phyloP scores from a whole-genome alignment of 2,329 filamentous ascomycete species.

The Calonectria hongkongensis region DNA sequence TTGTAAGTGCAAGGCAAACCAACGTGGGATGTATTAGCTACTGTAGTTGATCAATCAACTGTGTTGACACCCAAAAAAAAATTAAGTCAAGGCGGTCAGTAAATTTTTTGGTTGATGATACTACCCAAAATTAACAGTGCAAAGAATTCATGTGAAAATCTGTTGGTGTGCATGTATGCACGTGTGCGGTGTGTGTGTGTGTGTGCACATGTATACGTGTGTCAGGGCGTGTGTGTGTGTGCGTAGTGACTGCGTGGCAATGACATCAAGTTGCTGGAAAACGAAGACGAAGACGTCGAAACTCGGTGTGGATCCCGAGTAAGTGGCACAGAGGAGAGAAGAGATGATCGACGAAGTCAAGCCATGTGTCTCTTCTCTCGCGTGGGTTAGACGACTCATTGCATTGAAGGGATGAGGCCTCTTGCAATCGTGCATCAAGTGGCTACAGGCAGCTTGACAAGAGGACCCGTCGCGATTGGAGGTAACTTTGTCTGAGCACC shows the following conservation, averaged over 20 bases:
- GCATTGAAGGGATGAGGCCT: slow-evolving; percentile 27
- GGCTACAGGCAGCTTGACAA: slow-evolving; percentile 31
- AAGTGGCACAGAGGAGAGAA: slow-evolving; percentile 3
- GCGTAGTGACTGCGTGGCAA: slow-evolving; percentile 26
- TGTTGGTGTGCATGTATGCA: not conserved
- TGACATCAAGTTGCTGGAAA: slow-evolving; percentile 14
- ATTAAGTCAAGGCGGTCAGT: slow-evolving; percentile 27
- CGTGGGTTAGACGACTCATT: slow-evolving; percentile 23
- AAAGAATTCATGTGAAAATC: slow-evolving; percentile 23
- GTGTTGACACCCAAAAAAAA: slow-evolving; percentile 1
- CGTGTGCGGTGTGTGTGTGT: not conserved
- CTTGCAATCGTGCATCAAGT: slow-evolving; percentile 22
- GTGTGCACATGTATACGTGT: not conserved
- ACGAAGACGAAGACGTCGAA: slow-evolving; percentile 4
- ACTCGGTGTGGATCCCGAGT: not conserved
- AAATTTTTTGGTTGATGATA: not conserved
- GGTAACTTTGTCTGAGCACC: slow-evolving; percentile 27
- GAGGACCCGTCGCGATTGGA: slow-evolving; percentile 32
- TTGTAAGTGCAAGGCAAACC: slow-evolving; percentile 3
- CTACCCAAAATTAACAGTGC: not conserved
- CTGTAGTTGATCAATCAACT: not conserved
- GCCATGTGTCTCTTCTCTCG: slow-evolving; percentile 16
- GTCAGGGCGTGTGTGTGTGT: not conserved
- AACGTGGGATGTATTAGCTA: not conserved
- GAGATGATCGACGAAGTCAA: slow-evolving; percentile 26